Conservation (phyloP, 2,329 filamentous ascomycete species). For the Fusarium foetens region DNA sequence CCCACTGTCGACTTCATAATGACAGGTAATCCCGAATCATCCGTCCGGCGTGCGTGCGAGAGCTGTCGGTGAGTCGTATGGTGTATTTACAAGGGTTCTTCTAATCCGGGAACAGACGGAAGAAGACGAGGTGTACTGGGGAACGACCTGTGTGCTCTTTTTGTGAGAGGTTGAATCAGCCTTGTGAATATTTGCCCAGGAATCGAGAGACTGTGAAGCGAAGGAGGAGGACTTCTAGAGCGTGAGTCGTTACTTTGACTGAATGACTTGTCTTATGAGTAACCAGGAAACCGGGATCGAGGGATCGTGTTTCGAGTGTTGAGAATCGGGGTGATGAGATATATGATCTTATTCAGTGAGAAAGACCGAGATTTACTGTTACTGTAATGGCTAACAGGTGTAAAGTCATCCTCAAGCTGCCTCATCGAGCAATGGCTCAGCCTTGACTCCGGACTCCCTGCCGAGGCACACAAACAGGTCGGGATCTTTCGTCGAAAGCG, state of each 20-base stretch:
- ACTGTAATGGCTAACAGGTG: rapidly evolving
- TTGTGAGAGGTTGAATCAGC: conserved; percentile 31
- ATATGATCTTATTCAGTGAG: conserved; percentile 18
- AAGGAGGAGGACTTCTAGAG: conserved; percentile 19
- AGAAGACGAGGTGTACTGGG: conserved; percentile 39
- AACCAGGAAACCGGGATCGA: not conserved
- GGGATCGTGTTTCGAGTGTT: conserved; percentile 2
- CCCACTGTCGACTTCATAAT: conserved; percentile 3
- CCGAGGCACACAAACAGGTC: not conserved
- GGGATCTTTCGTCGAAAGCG: not conserved
- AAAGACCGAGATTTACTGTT: rapidly evolving
- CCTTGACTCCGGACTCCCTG: conserved; percentile 13
- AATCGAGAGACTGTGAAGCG: conserved; percentile 23
- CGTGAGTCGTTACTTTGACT: not conserved
- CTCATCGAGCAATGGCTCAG: conserved; percentile 15
- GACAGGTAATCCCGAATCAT: conserved; percentile 10
- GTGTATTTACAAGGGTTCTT: not conserved
- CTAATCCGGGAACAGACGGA: conserved; percentile 12
- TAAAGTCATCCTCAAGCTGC: not conserved
- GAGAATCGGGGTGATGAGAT: conserved; percentile 8
- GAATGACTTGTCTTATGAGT: not conserved
- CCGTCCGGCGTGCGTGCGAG: conserved; percentile 28
- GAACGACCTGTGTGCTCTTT: conserved; percentile 37
- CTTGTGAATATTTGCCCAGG: conserved; percentile 27
- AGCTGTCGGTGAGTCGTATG: conserved; percentile 27